Evolutionary conservation across 2,329 filamentous ascomycete genomes (phyloP).

Genomic region (Epichloe amarillans): DNA sequence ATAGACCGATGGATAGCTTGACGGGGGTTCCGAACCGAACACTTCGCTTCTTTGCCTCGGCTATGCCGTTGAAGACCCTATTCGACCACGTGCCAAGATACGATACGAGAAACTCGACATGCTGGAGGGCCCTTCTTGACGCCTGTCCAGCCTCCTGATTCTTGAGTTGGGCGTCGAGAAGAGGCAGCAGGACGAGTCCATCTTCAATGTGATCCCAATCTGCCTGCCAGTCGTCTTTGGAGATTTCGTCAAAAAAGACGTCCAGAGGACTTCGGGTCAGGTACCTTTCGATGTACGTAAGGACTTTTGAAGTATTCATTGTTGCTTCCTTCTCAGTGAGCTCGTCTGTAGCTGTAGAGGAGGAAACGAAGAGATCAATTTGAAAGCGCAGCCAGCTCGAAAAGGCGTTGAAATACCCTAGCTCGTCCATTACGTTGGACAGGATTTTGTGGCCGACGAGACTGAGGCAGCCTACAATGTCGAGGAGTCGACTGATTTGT

Average conservation of each 20-base stretch:
- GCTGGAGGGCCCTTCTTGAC: conserved; percentile 39
- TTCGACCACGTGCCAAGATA: conserved; percentile 45
- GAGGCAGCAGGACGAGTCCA: conserved; percentile 31
- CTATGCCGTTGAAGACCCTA: conserved; percentile 52
- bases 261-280: conserved; percentile 53
- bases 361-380: conserved; percentile 62
- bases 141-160: conserved; percentile 31
- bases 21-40: conserved; percentile 51
- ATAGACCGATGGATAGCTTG: conserved; percentile 29
- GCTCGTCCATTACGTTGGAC: conserved; percentile 58
- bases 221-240: conserved; percentile 35
- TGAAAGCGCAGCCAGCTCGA: conserved; percentile 73
- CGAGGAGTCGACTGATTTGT: conserved; percentile 51
- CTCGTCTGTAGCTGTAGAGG: conserved; percentile 51
- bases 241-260: conserved; percentile 41
- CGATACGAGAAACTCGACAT: conserved; percentile 49
- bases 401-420: conserved; percentile 64
- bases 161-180: conserved; percentile 35
- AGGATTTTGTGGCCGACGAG: conserved; percentile 64
- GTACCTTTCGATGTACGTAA: conserved; percentile 65
- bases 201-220: conserved; percentile 31
- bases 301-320: conserved; percentile 57
- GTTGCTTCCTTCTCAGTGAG: conserved; percentile 63
- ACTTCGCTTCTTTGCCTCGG: conserved; percentile 54
- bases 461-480: conserved; percentile 62